Base-by-base conservation (phyloP, 2,329 filamentous ascomycete species). In the Fusarium chlamydosporum region DNA sequence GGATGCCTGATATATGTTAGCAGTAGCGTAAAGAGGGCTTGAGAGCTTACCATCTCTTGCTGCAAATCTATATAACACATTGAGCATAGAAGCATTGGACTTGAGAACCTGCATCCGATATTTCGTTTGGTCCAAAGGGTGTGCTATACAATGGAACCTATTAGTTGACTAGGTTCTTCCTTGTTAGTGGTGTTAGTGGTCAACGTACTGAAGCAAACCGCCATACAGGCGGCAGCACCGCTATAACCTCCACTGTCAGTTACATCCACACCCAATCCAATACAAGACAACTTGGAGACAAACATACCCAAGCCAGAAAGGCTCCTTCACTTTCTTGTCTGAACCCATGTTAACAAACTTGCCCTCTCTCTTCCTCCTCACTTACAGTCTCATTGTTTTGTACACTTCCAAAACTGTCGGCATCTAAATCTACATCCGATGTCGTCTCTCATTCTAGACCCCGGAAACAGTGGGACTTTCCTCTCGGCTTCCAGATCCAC, bases 81-180 rank as follows among this genome's bases (percentile, higher is more conserved):
- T 73, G 9, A 82, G 72, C 79, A 82, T 82, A 4, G 79, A 77
- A 3, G 78, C 74, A 55, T 79, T 76, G 3, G 79, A 80, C 40
- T 79, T 79, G 6, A 81, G 71, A 11, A 83, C 80, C 66, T 83
- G 81, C 80, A 83, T 82, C 6, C 81, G 80, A 43, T 83, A 82
- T 76, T 83, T 83, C 0, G 81, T 82, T 56, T 82, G 80, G 46
- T 83, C 81, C 2, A 82, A 63, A 13, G 81, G 81, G 61, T 82
- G 81, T n/a, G 81, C 80, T 82, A 40, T 4, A 35, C 2, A 16
- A 13, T 3, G 33, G 1, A n/a, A 15, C n/a, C n/a, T n/a, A 33
- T 67, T 43, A 66, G 42, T 43, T n/a, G 4, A 48, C 0, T n/a
- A n/a, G n/a, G n/a, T 7, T 18, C 5, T 3, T 23, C 23, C 7